A percentile compares a stretch with the other conserved stretches of the same genome.
phyloP scores from a whole-genome alignment of 2,329 filamentous ascomycete genomes.

The Arthrobotrys pseudoclavata region DNA sequence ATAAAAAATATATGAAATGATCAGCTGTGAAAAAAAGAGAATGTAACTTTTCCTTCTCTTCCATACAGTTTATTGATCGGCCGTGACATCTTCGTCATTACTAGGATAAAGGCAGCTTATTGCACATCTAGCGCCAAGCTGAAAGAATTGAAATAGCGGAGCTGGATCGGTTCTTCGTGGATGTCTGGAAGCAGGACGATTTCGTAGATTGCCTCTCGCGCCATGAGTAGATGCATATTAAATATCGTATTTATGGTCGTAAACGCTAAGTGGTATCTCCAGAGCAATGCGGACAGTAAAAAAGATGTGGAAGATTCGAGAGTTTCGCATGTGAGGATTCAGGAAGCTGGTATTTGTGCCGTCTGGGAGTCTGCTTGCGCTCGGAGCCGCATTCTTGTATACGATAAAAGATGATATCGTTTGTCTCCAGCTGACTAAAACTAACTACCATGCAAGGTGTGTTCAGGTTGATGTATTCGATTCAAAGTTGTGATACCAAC shows the following conservation, averaged over 20 bases:
- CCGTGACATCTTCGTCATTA: constrained; percentile 58
- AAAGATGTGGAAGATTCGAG: constrained; percentile 25
- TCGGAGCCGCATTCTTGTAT: constrained; percentile 16
- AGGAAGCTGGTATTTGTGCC: constrained; percentile 11
- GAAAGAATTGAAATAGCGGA: constrained; percentile 51
- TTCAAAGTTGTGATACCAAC: neutral
- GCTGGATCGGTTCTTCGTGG: constrained; percentile 1
- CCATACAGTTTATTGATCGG: constrained; percentile 59
- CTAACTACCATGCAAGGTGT: constrained; percentile 5
- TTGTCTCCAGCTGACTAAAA: neutral
- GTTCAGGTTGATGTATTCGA: constrained; percentile 20
- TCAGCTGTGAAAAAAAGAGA: constrained; percentile 33
- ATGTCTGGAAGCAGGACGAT: neutral
- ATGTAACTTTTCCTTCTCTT: constrained; percentile 60
- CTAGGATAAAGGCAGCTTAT: constrained; percentile 49
- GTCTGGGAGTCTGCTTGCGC: constrained; percentile 2
- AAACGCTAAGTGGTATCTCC: constrained; percentile 59
- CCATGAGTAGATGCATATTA: constrained; percentile 59
- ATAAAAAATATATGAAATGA: constrained; percentile 31
- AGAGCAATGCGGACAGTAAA: constrained; percentile 48
- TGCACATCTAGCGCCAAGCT: constrained; percentile 55
- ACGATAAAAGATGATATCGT: constrained; percentile 3
- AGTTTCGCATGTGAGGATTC: neutral
- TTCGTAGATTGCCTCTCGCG: constrained; percentile 16
- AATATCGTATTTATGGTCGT: constrained; percentile 51